A percentile compares a stretch with the other conserved stretches of the same genome.
These are phyloP conservation scores for Trichaptum fuscoviolaceum DNA, from an alignment of 768 basidiomycete genomes.

Conservation along the genomic window DNA sequence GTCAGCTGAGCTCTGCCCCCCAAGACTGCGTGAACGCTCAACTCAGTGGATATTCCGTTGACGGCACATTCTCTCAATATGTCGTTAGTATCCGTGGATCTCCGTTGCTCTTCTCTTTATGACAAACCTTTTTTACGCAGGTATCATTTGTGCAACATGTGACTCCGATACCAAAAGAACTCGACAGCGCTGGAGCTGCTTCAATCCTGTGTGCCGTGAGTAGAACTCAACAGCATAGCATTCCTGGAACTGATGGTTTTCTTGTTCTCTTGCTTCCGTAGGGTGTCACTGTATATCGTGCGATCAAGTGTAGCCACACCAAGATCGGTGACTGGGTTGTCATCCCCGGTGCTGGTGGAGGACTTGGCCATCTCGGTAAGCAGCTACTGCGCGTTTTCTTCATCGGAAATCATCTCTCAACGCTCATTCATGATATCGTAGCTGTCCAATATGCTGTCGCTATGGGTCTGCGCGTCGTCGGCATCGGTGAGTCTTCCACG, in stretches of 20 bases:
- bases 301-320: slow-evolving; percentile 66
- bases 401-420: background rate
- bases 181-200: slow-evolving; percentile 63
- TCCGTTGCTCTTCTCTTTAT: slow-evolving; percentile 14
- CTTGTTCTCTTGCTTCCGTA: slow-evolving; percentile 17
- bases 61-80: slow-evolving; percentile 76
- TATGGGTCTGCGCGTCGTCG: slow-evolving; percentile 76
- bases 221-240: slow-evolving; percentile 6
- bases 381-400: background rate
- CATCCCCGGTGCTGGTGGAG: slow-evolving; percentile 74
- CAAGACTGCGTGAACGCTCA: slow-evolving; percentile 56
- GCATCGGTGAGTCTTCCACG: slow-evolving; percentile 43
- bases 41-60: slow-evolving; percentile 64
- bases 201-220: slow-evolving; percentile 74
- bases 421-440: slow-evolving; percentile 14
- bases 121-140: slow-evolving; percentile 20
- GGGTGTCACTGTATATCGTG: slow-evolving; percentile 85
- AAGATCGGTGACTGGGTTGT: slow-evolving; percentile 71
- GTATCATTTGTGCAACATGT: slow-evolving; percentile 70
- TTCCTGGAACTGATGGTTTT: background rate
- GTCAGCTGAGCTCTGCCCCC: background rate
- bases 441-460: slow-evolving; percentile 76
- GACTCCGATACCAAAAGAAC: slow-evolving; percentile 70
- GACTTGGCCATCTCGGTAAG: slow-evolving; percentile 74
- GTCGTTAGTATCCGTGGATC: slow-evolving; percentile 33